phyloP scores from a whole-genome alignment of 1,139 yeast genomes.

The Spathaspora jeffriesii region DNA sequence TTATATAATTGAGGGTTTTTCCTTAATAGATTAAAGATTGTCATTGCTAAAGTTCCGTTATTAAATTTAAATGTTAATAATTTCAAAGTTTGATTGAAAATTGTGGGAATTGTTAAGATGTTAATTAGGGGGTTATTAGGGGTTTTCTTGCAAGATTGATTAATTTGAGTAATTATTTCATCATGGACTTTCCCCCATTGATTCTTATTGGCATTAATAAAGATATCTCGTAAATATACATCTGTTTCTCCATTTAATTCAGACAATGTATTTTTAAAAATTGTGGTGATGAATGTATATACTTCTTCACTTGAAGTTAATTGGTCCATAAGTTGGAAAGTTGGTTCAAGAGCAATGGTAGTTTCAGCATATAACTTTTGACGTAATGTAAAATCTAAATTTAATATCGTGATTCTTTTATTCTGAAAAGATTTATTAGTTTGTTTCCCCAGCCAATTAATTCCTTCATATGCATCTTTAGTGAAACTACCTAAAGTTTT shows the following conservation, averaged over 20 bases:
- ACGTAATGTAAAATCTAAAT: slow-evolving; percentile 7
- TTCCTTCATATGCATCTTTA: neutral
- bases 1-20: slow-evolving; percentile 33
- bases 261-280: neutral
- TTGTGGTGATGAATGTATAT: slow-evolving; percentile 6
- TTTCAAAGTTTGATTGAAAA: slow-evolving; percentile 34
- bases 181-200: slow-evolving; percentile 18
- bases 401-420: neutral
- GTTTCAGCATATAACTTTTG: slow-evolving; percentile 19
- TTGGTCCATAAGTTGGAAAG: slow-evolving; percentile 21
- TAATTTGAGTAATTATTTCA: slow-evolving; percentile 17
- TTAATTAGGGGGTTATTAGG: slow-evolving; percentile 31
- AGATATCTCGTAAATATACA: slow-evolving; percentile 9
- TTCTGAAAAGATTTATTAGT: too few relatives aligned
- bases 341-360: slow-evolving; percentile 24
- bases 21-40: slow-evolving; percentile 37
- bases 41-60: slow-evolving; percentile 37
- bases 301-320: slow-evolving; percentile 9
- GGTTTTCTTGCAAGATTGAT: slow-evolving; percentile 11
- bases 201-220: slow-evolving; percentile 5
- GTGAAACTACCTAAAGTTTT: neutral
- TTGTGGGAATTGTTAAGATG: slow-evolving; percentile 35
- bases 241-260: neutral
- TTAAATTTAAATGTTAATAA: slow-evolving; percentile 25
- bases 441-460: too few relatives aligned